Evolutionary conservation across 2,329 filamentous ascomycete genomes (phyloP).

Genomic region (Peltaster fructicola): DNA sequence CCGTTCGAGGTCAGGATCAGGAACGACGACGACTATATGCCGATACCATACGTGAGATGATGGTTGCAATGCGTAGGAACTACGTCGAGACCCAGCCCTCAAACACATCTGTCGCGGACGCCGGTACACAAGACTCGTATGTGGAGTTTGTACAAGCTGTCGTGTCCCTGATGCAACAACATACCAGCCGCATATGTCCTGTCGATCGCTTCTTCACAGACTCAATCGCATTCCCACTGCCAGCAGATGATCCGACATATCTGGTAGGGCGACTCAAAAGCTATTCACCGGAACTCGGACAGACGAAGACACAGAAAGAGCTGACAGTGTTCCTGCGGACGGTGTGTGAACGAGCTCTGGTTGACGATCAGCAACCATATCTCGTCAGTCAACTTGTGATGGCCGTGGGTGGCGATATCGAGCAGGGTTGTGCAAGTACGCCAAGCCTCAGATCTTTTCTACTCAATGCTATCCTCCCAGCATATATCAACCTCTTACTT

Average conservation of each 20-base stretch:
- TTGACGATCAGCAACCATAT: conserved; percentile 39
- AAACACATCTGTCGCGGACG: conserved; percentile 7
- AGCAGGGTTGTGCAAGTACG: conserved; percentile 17
- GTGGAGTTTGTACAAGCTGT: conserved; percentile 44
- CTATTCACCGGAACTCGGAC: conserved; percentile 36
- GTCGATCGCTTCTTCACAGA: conserved; percentile 44
- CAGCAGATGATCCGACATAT: conserved; percentile 41
- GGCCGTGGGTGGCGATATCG: conserved; percentile 29
- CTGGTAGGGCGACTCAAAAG: conserved; percentile 43
- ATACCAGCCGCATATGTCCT: conserved; percentile 34
- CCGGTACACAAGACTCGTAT: conserved; percentile 32
- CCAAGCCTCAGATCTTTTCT: conserved; percentile 34
- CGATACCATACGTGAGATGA: conserved; percentile 35
- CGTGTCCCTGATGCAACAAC: conserved; percentile 42
- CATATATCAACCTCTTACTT: conserved; percentile 35
- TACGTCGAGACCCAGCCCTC: conserved; percentile 34
- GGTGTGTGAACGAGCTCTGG: conserved; percentile 39
- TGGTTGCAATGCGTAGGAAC: conserved; percentile 43
- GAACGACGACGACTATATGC: conserved; percentile 30
- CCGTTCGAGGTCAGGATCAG: conserved; percentile 14
- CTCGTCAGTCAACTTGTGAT: conserved; percentile 35
- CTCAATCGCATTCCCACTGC: conserved; percentile 41
- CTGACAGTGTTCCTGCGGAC: conserved; percentile 41
- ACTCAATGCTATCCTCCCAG: conserved; percentile 37
- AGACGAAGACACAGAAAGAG: conserved; percentile 33